Conservation (phyloP, 2,329 filamentous ascomycete species). For the Sarocladium kiliense region DNA sequence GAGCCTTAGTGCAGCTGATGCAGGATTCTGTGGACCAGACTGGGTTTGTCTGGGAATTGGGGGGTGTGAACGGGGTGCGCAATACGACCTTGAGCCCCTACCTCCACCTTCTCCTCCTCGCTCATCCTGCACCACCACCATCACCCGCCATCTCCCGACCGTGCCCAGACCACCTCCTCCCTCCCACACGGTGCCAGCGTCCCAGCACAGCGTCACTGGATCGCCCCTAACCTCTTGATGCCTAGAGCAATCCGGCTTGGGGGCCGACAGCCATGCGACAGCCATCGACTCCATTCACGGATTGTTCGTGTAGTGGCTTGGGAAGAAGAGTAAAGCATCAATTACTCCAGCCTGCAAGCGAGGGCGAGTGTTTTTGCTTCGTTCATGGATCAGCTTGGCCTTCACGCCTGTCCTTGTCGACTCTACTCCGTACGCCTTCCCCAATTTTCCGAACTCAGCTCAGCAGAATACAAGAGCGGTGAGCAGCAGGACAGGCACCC, state of each 20-base stretch:
- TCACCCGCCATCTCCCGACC: neutral
- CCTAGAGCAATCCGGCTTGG: slow-evolving; percentile 8
- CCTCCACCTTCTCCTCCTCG: neutral
- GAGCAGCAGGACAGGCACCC: neutral
- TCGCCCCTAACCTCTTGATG: slow-evolving; percentile 8
- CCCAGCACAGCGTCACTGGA: slow-evolving; percentile 7
- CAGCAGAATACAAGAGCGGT: neutral
- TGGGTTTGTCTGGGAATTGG: neutral
- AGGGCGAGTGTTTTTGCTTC: too few species aligned
- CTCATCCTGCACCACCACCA: neutral
- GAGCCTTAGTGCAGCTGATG: neutral
- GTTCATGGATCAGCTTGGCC: too few species aligned
- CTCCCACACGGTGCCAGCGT: neutral
- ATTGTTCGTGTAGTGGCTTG: neutral
- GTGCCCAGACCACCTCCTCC: neutral
- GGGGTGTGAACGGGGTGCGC: neutral
- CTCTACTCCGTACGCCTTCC: too few species aligned
- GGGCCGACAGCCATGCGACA: slow-evolving; percentile 6
- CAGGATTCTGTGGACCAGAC: neutral
- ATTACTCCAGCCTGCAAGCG: too few species aligned
- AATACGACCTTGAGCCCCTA: neutral
- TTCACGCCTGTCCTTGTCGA: neutral
- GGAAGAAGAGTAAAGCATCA: neutral
- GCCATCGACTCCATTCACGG: neutral
- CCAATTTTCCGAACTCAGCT: neutral